Percentiles rank a stretch among this genome's conserved stretches.
Conservation (phyloP, 176 grass and related monocot species). For the Avena atlantica region DNA sequence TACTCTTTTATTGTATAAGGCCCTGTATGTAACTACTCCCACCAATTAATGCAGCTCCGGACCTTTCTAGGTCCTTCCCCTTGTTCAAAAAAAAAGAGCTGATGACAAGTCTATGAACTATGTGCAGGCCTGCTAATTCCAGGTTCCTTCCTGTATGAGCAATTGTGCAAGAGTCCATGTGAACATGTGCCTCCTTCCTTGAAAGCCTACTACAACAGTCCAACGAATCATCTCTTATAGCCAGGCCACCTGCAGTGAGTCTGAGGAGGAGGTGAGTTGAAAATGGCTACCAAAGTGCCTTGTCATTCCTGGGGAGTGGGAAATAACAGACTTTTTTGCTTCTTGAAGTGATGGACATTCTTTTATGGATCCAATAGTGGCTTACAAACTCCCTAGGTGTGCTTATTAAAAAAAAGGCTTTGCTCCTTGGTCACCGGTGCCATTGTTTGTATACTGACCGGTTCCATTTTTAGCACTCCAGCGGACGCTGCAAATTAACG, state of each 20-base stretch:
- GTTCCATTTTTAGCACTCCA: too few species aligned
- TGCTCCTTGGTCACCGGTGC: neutral
- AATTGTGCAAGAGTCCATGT: slow-evolving; percentile 46
- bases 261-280: slow-evolving; percentile 20
- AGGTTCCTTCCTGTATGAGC: too few species aligned
- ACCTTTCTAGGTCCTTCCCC: too few species aligned
- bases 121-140: too few species aligned
- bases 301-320: slow-evolving; percentile 49
- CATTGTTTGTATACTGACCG: neutral
- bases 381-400: neutral
- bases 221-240: slow-evolving; percentile 29
- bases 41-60: too few species aligned
- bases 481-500: too few species aligned
- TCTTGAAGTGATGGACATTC: slow-evolving; percentile 43
- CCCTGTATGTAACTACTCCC: too few species aligned
- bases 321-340: slow-evolving; percentile 36
- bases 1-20: too few species aligned
- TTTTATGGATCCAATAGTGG: slow-evolving; percentile 44
- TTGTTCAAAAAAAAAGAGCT: too few species aligned
- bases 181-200: slow-evolving; percentile 53
- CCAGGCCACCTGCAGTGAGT: slow-evolving; percentile 14
- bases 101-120: too few species aligned
- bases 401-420: neutral
- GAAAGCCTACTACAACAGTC: slow-evolving; percentile 36
- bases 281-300: slow-evolving; percentile 26